Evolutionary conservation across 306 rosid species (phyloP).

Genomic region (Vigna mungo): DNA sequence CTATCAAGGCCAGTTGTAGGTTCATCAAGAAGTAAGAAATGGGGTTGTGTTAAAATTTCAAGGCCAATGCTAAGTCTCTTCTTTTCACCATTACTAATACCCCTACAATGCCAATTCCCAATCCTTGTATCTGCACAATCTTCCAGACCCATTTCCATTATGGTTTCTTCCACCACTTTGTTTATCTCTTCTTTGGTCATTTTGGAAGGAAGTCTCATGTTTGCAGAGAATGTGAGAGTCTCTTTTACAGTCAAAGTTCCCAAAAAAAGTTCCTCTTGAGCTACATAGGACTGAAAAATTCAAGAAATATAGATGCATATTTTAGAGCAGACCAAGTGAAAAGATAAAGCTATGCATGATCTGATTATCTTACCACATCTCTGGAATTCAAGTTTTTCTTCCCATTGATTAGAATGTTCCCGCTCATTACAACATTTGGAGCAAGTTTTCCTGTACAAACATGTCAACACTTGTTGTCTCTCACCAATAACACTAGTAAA

Average conservation of each 20-base stretch:
- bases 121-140: slow-evolving; percentile 71
- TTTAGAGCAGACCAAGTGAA: neutral
- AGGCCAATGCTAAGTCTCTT: slow-evolving; percentile 78
- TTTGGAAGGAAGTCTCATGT: slow-evolving; percentile 68
- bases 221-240: slow-evolving; percentile 68
- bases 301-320: neutral
- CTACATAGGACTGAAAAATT: slow-evolving; percentile 71
- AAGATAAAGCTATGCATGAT: neutral
- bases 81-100: slow-evolving; percentile 84
- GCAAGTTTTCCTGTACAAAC: slow-evolving; percentile 55
- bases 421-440: slow-evolving; percentile 52
- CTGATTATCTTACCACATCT: slow-evolving; percentile 55
- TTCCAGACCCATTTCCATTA: slow-evolving; percentile 75
- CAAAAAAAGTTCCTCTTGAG: slow-evolving; percentile 71
- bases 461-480: neutral
- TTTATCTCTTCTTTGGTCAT: slow-evolving; percentile 60
- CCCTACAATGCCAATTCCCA: slow-evolving; percentile 80
- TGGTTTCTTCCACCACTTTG: slow-evolving; percentile 55
- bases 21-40: slow-evolving; percentile 77
- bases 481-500: neutral
- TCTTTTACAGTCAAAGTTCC: slow-evolving; percentile 82
- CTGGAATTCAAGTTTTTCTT: slow-evolving; percentile 50
- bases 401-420: slow-evolving; percentile 59
- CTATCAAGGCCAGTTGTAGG: slow-evolving; percentile 89
- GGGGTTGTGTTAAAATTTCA: slow-evolving; percentile 70